Evolutionary conservation across 192 early-diverging fungal species (phyloP).

Genomic region (Podochytrium sp.): DNA sequence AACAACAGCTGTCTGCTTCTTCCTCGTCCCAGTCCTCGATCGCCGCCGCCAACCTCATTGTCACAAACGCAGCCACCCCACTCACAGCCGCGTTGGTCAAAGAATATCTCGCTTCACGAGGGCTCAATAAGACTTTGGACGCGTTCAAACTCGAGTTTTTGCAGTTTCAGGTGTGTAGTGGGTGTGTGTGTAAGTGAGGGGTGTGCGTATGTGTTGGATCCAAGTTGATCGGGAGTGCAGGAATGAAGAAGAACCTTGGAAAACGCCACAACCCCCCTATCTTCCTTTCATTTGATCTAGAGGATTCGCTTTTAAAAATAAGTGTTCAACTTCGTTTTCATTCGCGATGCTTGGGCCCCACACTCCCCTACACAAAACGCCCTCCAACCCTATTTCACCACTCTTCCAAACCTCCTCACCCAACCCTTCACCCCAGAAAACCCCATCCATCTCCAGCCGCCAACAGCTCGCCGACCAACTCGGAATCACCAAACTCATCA

Average conservation of each 20-base stretch:
- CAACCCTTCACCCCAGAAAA: slow-evolving; percentile 10
- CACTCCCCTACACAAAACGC: no score
- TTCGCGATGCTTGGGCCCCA: no score
- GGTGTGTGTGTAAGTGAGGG: background rate
- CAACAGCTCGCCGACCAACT: slow-evolving; percentile 25
- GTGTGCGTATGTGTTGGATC: slow-evolving; percentile 13
- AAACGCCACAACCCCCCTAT: no score
- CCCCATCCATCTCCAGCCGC: slow-evolving; percentile 22
- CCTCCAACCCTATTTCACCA: no score
- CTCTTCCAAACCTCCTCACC: no score
- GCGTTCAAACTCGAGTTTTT: slow-evolving; percentile 37
- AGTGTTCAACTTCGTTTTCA: no score
- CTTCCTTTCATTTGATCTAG: no score
- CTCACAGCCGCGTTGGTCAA: slow-evolving; percentile 27
- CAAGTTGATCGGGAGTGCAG: background rate
- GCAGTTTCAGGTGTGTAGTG: slow-evolving; percentile 32
- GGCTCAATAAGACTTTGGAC: slow-evolving; percentile 34
- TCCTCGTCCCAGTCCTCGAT: background rate
- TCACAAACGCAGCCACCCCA: background rate
- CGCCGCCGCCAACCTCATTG: background rate
- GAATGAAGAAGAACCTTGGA: slow-evolving; percentile 10
- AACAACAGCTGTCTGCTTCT: no score
- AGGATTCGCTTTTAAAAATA: no score
- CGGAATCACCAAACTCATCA: slow-evolving; percentile 32
- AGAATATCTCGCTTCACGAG: slow-evolving; percentile 36